These are phyloP conservation scores for Galerina marginata DNA, from an alignment of 768 basidiomycete genomes.

Conservation along the genomic window DNA sequence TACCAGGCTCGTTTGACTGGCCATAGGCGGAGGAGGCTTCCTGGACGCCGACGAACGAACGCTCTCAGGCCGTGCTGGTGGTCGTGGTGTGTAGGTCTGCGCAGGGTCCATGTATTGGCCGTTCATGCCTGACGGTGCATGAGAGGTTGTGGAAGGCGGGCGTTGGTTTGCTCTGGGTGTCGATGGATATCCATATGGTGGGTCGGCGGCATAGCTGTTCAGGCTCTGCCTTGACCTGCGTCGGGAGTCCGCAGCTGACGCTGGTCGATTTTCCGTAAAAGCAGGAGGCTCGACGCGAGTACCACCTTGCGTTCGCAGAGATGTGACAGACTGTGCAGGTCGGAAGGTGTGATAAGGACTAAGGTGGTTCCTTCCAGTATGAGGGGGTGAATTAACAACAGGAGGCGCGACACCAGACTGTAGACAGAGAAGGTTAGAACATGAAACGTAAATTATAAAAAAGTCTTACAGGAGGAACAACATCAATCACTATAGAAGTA, in stretches of 20 bases:
- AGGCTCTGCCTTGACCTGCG: slow-evolving; percentile 17
- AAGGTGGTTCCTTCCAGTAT: slow-evolving; percentile 32
- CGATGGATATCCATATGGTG: background rate
- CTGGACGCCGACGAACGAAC: slow-evolving; percentile 18
- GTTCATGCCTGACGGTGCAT: slow-evolving; percentile 1
- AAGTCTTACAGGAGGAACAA: slow-evolving; percentile 31
- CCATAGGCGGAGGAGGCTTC: slow-evolving; percentile 3
- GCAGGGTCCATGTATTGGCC: background rate
- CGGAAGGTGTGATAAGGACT: slow-evolving; percentile 30
- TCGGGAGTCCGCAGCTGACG: slow-evolving; percentile 16
- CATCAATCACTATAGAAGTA: slow-evolving; percentile 27
- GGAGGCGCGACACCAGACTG: slow-evolving; percentile 28
- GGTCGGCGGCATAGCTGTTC: slow-evolving; percentile 11
- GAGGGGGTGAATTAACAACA: slow-evolving; percentile 26
- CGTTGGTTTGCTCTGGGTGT: slow-evolving; percentile 1
- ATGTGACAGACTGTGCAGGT: slow-evolving; percentile 18
- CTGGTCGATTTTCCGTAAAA: slow-evolving; percentile 1
- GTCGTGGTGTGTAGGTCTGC: background rate
- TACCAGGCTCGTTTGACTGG: slow-evolving; percentile 20
- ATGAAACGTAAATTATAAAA: background rate
- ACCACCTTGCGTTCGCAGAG: slow-evolving; percentile 11
- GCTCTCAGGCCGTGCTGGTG: slow-evolving; percentile 17
- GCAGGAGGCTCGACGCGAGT: slow-evolving; percentile 10
- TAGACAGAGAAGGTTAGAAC: background rate
- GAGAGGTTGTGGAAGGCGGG: slow-evolving; percentile 1